Evolutionary conservation across 768 basidiomycete species (phyloP).

Genomic region (Lactifluus volemus): DNA sequence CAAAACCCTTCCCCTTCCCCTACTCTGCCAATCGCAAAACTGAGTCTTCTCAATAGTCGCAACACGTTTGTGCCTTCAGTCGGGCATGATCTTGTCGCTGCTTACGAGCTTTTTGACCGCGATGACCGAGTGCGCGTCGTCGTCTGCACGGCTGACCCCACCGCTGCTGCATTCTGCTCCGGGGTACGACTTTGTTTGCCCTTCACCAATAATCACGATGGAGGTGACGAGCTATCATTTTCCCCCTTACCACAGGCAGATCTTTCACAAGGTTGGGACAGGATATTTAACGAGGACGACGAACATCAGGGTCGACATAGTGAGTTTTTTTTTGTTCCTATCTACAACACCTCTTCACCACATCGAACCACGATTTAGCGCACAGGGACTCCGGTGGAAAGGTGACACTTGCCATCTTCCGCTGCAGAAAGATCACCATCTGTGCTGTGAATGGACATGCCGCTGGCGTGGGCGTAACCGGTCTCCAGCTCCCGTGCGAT

Average conservation of each 20-base stretch:
- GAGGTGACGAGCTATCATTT: neutral
- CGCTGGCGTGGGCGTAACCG: constrained; percentile 43
- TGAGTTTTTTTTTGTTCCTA: constrained; percentile 19
- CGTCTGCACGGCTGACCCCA: constrained; percentile 43
- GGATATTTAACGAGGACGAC: constrained; percentile 30
- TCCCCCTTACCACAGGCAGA: constrained; percentile 34
- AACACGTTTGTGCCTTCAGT: constrained; percentile 35
- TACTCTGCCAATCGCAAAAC: neutral
- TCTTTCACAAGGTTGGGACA: constrained; percentile 39
- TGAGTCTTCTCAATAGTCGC: constrained; percentile 28
- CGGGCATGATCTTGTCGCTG: constrained; percentile 33
- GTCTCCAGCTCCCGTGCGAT: constrained; percentile 42
- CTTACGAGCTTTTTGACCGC: constrained; percentile 38
- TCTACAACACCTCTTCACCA: no score
- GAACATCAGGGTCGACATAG: constrained; percentile 42
- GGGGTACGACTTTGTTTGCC: constrained; percentile 32
- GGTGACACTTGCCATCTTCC: constrained; percentile 38
- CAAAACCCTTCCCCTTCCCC: neutral
- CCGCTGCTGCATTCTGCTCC: constrained; percentile 45
- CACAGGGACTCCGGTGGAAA: constrained; percentile 43
- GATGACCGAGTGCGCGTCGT: constrained; percentile 47
- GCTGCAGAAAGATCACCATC: constrained; percentile 48
- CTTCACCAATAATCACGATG: no score
- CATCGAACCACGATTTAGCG: constrained; percentile 22
- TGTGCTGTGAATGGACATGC: constrained; percentile 45